Evolutionary conservation across 2,329 filamentous ascomycete genomes (phyloP).

Genomic region (Apiospora kogelbergensis): DNA sequence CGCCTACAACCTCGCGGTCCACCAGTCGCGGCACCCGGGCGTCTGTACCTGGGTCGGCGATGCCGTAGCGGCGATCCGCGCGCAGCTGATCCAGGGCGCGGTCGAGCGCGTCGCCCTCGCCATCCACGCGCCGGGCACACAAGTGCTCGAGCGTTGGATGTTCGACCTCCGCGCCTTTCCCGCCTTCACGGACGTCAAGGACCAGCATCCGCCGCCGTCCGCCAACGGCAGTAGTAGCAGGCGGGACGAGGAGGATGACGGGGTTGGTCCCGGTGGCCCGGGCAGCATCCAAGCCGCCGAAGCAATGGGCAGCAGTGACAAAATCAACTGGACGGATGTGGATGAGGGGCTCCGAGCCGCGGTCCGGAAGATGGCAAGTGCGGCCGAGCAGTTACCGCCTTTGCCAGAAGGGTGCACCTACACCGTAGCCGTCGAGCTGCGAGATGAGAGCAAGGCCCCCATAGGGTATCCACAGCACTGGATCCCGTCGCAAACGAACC

Average conservation of each 20-base stretch:
- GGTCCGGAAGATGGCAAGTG: slow-evolving; percentile 61
- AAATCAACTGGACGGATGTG: slow-evolving; percentile 58
- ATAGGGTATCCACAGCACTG: slow-evolving; percentile 63
- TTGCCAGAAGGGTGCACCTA: slow-evolving; percentile 70
- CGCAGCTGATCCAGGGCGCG: slow-evolving; percentile 62
- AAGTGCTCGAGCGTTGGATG: slow-evolving; percentile 61
- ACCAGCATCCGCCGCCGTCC: slow-evolving; percentile 12
- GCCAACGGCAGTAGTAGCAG: slow-evolving; percentile 16
- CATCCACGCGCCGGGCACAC: slow-evolving; percentile 37
- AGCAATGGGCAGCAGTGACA: slow-evolving; percentile 17
- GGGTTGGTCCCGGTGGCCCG: background rate
- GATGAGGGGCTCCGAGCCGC: slow-evolving; percentile 72
- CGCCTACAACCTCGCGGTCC: slow-evolving; percentile 81
- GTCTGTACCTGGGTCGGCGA: slow-evolving; percentile 86
- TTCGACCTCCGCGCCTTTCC: slow-evolving; percentile 59
- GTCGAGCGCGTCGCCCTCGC: slow-evolving; percentile 50
- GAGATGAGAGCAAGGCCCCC: slow-evolving; percentile 57
- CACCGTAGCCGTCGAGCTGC: slow-evolving; percentile 73
- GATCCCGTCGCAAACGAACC: slow-evolving; percentile 54
- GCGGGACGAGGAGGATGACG: slow-evolving; percentile 27
- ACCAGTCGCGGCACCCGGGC: slow-evolving; percentile 81
- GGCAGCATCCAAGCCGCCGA: slow-evolving; percentile 18
- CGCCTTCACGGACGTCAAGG: slow-evolving; percentile 37
- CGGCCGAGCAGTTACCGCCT: slow-evolving; percentile 54
- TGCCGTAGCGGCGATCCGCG: slow-evolving; percentile 70